Evolutionary conservation across 2,329 filamentous ascomycete species (phyloP).

Genomic region (Talaromyces sp.): DNA sequence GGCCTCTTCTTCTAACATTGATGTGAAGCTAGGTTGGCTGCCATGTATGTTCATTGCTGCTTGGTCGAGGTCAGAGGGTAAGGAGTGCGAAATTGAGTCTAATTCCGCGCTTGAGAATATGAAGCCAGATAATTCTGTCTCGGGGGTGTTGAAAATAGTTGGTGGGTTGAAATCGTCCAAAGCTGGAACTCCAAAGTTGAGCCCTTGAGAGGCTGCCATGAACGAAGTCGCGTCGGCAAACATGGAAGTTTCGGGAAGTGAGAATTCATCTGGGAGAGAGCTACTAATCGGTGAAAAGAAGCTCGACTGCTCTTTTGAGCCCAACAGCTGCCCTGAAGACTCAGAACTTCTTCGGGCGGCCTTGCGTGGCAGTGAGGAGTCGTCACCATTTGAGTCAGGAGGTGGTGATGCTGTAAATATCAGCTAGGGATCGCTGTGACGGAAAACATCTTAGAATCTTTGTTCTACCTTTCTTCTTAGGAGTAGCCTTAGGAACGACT

Average conservation of each 20-base stretch:
- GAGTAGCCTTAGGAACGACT: conserved; percentile 38
- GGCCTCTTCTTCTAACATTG: conserved; percentile 34
- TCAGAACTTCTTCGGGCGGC: conserved; percentile 12
- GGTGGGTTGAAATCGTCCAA: conserved; percentile 9
- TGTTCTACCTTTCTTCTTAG: conserved; percentile 48
- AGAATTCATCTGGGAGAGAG: conserved; percentile 13
- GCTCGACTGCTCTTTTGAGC: neutral
- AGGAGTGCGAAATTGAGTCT: conserved; percentile 7
- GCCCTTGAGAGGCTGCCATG: neutral
- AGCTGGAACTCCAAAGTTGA: conserved; percentile 7
- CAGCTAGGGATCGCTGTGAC: neutral
- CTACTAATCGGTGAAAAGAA: conserved; percentile 9
- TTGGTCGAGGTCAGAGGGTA: conserved; percentile 10
- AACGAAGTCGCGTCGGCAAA: conserved; percentile 3
- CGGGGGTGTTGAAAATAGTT: conserved; percentile 1
- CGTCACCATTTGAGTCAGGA: neutral
- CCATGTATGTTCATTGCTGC: conserved; percentile 15
- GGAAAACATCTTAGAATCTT: neutral
- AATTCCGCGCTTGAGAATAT: conserved; percentile 17
- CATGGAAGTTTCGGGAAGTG: neutral
- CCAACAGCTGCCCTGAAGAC: neutral
- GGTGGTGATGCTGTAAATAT: conserved; percentile 12
- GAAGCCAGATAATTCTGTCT: conserved; percentile 6
- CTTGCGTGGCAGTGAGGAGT: conserved; percentile 11
- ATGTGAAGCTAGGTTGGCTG: conserved; percentile 30